phyloP scores from a whole-genome alignment of 305 asterid genomes.

The Withania somnifera region DNA sequence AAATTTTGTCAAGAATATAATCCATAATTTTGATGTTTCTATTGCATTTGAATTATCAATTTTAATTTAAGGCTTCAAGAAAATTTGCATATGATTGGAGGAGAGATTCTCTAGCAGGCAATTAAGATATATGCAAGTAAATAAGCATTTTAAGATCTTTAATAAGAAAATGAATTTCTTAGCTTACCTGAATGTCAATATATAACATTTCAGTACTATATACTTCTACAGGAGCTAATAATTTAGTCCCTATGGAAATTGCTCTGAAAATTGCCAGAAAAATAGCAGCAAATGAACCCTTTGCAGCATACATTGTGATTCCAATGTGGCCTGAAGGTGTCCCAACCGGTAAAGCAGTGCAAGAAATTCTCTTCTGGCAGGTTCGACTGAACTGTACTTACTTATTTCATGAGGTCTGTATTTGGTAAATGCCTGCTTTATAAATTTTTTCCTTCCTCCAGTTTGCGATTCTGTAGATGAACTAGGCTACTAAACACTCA shows the following conservation, averaged over 20 bases:
- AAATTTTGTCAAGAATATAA: not conserved
- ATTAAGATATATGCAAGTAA: not conserved
- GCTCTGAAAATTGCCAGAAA: constrained; percentile 12
- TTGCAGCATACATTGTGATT: constrained; percentile 17
- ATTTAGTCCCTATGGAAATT: constrained; percentile 15
- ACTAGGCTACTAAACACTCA: not conserved
- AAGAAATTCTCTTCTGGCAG: constrained; percentile 23
- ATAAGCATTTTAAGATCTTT: not conserved
- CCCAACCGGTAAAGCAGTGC: constrained; percentile 11
- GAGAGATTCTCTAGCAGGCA: not conserved
- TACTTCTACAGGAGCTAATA: constrained; percentile 11
- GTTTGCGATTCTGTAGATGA: not conserved
- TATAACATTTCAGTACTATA: not conserved
- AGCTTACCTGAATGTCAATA: not conserved
- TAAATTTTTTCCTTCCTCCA: not conserved
- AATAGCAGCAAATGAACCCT: constrained; percentile 12
- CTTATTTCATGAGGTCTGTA: not conserved
- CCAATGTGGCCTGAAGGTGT: constrained; percentile 23
- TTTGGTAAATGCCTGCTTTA: not conserved
- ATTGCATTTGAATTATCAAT: not conserved
- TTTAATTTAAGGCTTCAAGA: not conserved
- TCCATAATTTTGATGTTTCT: not conserved
- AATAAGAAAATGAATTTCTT: not conserved
- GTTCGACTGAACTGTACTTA: not conserved
- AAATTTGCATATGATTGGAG: not conserved